A percentile compares a stretch with the other conserved stretches of the same genome.
phyloP scores from a whole-genome alignment of 2,329 filamentous ascomycete genomes.

The Penicillium sp. region DNA sequence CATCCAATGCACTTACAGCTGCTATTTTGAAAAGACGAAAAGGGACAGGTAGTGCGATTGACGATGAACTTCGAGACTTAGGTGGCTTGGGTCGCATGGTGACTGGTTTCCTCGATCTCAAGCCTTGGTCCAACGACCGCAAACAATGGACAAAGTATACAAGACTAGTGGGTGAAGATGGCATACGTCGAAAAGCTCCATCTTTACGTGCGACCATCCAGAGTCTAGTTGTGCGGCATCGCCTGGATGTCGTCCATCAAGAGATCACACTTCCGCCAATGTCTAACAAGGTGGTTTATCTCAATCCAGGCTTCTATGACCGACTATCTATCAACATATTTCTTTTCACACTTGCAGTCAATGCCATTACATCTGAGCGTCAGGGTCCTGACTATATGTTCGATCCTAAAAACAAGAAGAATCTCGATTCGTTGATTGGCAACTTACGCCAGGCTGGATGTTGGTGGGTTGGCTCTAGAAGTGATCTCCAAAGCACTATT shows the following conservation, averaged over 20 bases:
- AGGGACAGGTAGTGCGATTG: conserved; percentile 42
- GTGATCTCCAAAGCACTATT: conserved; percentile 63
- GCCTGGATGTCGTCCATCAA: conserved; percentile 64
- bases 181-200: conserved; percentile 44
- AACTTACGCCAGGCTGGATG: conserved; percentile 84
- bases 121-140: conserved; percentile 73
- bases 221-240: conserved; percentile 78
- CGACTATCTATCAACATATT: conserved; percentile 81
- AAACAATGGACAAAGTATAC: conserved; percentile 74
- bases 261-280: conserved; percentile 68
- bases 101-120: conserved; percentile 69
- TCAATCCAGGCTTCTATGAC: conserved; percentile 83
- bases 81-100: conserved; percentile 66
- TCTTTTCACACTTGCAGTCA: conserved; percentile 77
- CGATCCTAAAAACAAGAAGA: conserved; percentile 68
- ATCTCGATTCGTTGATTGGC: conserved; percentile 65
- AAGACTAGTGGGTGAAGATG: conserved; percentile 58
- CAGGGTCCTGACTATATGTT: conserved; percentile 87
- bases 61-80: conserved; percentile 62
- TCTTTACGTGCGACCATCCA: conserved; percentile 68
- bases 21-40: conserved; percentile 35
- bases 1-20: conserved; percentile 26
- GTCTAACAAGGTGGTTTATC: conserved; percentile 66
- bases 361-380: conserved; percentile 83
- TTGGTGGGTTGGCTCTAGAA: conserved; percentile 75